Percentiles rank a stretch among this genome's conserved stretches.
phyloP scores from a whole-genome alignment of 225 moss, liverwort and hornwort species.

The Sphagnum tenellum region DNA sequence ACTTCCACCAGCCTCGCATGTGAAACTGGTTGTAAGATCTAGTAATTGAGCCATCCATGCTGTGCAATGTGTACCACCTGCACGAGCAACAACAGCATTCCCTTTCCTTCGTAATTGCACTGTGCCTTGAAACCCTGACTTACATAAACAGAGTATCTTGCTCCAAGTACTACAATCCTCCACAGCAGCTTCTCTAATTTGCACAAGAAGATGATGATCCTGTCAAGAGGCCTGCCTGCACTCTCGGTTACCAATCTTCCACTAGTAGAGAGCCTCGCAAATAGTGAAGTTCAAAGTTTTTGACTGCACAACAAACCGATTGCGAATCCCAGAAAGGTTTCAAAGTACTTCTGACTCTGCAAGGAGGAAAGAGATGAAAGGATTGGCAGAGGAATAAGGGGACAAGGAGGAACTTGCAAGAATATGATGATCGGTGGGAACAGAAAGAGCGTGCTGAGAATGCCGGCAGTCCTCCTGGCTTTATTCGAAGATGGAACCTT shows the following conservation, averaged over 20 bases:
- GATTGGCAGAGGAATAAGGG: background rate
- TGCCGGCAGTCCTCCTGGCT: conserved; percentile 35
- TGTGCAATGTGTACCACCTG: conserved; percentile 58
- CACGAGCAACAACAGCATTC: conserved; percentile 2
- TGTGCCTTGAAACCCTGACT: background rate
- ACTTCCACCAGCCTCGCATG: conserved; percentile 15
- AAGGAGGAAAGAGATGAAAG: background rate
- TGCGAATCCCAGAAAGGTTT: too few relatives aligned
- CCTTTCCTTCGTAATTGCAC: conserved; percentile 4
- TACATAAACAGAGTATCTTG: too few relatives aligned
- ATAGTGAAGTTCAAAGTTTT: too few relatives aligned
- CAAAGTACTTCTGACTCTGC: too few relatives aligned
- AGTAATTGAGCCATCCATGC: conserved; percentile 46
- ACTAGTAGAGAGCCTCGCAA: too few relatives aligned
- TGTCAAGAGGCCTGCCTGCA: too few relatives aligned
- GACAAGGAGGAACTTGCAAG: conserved; percentile 31
- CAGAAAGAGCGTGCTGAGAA: conserved; percentile 30
- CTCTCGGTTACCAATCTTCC: too few relatives aligned
- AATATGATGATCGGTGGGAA: conserved; percentile 49
- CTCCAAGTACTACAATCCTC: too few relatives aligned
- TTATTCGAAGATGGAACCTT: conserved; percentile 6
- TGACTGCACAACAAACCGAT: too few relatives aligned
- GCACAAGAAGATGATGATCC: too few relatives aligned
- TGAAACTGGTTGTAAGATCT: conserved; percentile 36
- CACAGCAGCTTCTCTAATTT: too few relatives aligned